These are phyloP conservation scores for Vigna angularis DNA, from an alignment of 306 rosid genomes.

Conservation along the genomic window DNA sequence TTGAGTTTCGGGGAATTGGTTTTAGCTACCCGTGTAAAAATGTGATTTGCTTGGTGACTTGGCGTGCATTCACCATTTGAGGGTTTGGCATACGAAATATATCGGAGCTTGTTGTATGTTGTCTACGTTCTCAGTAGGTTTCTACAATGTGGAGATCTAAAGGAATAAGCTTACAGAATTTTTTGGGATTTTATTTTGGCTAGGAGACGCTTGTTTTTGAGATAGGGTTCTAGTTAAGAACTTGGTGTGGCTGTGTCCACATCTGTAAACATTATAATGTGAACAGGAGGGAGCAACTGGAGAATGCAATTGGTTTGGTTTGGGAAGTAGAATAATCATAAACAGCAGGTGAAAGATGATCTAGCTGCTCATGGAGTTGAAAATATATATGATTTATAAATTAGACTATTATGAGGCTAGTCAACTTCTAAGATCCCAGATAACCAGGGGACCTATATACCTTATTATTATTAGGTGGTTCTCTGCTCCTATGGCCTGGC, in stretches of 20 bases:
- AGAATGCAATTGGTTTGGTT: constrained; percentile 4
- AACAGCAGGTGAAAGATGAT: constrained; percentile 3
- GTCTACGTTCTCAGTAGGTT: too few species aligned
- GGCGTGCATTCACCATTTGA: background rate
- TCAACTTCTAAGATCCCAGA: background rate
- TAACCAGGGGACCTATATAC: background rate
- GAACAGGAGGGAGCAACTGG: background rate
- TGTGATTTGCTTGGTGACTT: background rate
- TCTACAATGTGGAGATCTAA: too few species aligned
- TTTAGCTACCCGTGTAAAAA: background rate
- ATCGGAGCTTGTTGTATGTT: background rate
- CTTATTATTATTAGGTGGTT: background rate
- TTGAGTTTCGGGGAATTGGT: too few species aligned
- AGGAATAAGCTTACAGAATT: too few species aligned
- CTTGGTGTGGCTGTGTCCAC: too few species aligned
- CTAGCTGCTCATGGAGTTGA: constrained; percentile 26
- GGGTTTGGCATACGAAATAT: background rate
- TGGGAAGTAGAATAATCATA: constrained; percentile 18
- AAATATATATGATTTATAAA: constrained; percentile 6
- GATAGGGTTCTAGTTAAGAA: too few species aligned
- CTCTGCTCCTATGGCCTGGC: constrained; percentile 20
- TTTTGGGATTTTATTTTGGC: too few species aligned
- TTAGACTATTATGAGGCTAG: background rate
- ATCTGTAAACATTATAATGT: too few species aligned
- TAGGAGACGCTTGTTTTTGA: too few species aligned